Percentiles rank a stretch among this genome's conserved stretches.
These are phyloP conservation scores for Blastobotrys serpentis DNA, from an alignment of 1,139 yeast genomes.

Conservation along the genomic window DNA sequence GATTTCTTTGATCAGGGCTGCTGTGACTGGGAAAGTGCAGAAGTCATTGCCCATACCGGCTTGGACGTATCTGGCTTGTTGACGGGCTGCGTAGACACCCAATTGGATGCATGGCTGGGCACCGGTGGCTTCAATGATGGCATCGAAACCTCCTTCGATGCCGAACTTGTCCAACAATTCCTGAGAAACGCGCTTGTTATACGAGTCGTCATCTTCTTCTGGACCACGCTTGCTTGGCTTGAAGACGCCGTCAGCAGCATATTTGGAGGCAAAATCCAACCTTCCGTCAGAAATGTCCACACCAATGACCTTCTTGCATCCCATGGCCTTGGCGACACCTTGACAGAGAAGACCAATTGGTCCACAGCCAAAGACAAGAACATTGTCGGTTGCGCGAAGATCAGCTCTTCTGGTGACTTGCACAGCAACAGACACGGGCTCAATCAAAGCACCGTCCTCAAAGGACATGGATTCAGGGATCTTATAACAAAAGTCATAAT, in stretches of 20 bases:
- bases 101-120: constrained; percentile 62
- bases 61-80: constrained; percentile 68
- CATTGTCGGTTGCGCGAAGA: constrained; percentile 67
- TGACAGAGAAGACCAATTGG: constrained; percentile 84
- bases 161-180: constrained; percentile 37
- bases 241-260: constrained; percentile 30
- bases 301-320: constrained; percentile 65
- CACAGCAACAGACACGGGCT: constrained; percentile 84
- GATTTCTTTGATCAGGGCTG: constrained; percentile 64
- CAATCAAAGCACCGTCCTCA: constrained; percentile 86
- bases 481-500: constrained; percentile 79
- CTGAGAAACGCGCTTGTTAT: constrained; percentile 43
- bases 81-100: constrained; percentile 54
- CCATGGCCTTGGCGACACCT: constrained; percentile 72
- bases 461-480: constrained; percentile 71
- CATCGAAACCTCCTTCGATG: constrained; percentile 32
- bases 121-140: constrained; percentile 69
- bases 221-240: constrained; percentile 37
- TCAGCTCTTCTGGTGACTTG: constrained; percentile 70
- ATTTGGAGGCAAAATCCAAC: constrained; percentile 40
- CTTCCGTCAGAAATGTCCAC: constrained; percentile 44
- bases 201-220: constrained; percentile 29
- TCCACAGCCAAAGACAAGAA: constrained; percentile 84
- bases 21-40: constrained; percentile 39
- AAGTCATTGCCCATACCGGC: constrained; percentile 68